Evolutionary conservation across 441 rosid species (phyloP).

Genomic region (Erodium texanum): DNA sequence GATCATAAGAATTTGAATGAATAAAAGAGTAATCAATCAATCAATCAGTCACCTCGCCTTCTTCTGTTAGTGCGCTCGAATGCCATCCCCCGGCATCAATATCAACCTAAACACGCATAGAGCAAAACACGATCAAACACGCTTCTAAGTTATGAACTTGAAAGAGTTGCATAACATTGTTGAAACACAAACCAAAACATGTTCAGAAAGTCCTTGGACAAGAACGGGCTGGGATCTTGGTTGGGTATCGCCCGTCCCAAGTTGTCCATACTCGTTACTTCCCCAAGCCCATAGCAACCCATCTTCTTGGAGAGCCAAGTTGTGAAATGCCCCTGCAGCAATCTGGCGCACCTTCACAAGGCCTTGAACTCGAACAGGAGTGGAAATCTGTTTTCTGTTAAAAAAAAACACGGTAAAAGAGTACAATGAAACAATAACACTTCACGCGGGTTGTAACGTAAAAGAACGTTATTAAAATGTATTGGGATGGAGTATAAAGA

Average conservation of each 20-base stretch:
- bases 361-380: conserved; percentile 96
- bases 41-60: conserved; percentile 82
- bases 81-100: conserved; percentile 99
- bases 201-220: conserved; percentile 78
- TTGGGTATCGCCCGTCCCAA: conserved; percentile 98
- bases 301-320: conserved; percentile 90
- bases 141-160: neutral
- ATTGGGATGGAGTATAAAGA: neutral
- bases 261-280: conserved; percentile 96
- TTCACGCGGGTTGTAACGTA: neutral
- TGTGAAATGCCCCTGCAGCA: conserved; percentile 97
- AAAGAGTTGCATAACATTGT: too few species aligned
- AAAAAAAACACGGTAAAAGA: neutral
- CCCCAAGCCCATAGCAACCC: conserved; percentile 99
- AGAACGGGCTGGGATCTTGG: conserved; percentile 92
- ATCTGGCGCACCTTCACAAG: conserved; percentile 79
- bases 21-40: conserved; percentile 9
- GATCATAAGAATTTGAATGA: neutral
- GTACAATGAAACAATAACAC: neutral
- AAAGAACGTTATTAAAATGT: neutral
- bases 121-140: conserved; percentile 10
- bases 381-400: conserved; percentile 88
- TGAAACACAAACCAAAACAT: conserved; percentile 51
- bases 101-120: conserved; percentile 55
- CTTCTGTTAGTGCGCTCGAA: conserved; percentile 74